phyloP scores from a whole-genome alignment of 495 filamentous ascomycete species.

The Glarea lozoyensis region DNA sequence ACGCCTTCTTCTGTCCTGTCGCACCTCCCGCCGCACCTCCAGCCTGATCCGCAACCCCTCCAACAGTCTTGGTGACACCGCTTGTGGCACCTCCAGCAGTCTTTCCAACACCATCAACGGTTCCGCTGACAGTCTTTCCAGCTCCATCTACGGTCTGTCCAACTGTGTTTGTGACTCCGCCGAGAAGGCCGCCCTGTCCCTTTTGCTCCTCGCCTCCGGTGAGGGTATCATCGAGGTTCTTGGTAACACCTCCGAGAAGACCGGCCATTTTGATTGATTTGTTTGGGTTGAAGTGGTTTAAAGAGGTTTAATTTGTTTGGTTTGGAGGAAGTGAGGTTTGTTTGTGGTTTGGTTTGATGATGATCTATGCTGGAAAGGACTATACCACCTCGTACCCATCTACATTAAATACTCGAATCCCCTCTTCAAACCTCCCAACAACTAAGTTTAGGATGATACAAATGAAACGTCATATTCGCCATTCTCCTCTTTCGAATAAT shows the following conservation, averaged over 20 bases:
- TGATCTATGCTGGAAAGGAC: not conserved
- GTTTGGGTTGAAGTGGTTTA: not conserved
- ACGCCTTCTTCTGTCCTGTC: constrained; percentile 15
- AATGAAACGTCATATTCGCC: no score
- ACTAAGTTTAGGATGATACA: no score
- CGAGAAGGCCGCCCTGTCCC: constrained; percentile 31
- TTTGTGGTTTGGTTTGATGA: not conserved
- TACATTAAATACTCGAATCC: not conserved
- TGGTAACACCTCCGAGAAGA: constrained; percentile 27
- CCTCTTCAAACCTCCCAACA: no score
- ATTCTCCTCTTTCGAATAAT: no score
- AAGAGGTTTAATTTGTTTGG: not conserved
- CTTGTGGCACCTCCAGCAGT: constrained; percentile 27
- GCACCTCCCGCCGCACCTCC: constrained; percentile 24
- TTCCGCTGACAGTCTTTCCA: constrained; percentile 27
- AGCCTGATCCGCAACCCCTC: constrained; percentile 23
- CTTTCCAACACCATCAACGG: constrained; percentile 25
- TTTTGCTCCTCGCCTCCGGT: constrained; percentile 31
- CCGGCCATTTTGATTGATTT: constrained; percentile 13
- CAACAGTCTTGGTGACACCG: constrained; percentile 20
- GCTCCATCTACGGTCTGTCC: constrained; percentile 25
- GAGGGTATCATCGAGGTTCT: constrained; percentile 29
- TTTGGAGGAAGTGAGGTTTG: not conserved
- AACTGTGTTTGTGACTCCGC: constrained; percentile 19
- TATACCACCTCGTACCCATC: not conserved